These are phyloP conservation scores for Neltuma alba DNA, from an alignment of 306 rosid genomes.

Conservation along the genomic window DNA sequence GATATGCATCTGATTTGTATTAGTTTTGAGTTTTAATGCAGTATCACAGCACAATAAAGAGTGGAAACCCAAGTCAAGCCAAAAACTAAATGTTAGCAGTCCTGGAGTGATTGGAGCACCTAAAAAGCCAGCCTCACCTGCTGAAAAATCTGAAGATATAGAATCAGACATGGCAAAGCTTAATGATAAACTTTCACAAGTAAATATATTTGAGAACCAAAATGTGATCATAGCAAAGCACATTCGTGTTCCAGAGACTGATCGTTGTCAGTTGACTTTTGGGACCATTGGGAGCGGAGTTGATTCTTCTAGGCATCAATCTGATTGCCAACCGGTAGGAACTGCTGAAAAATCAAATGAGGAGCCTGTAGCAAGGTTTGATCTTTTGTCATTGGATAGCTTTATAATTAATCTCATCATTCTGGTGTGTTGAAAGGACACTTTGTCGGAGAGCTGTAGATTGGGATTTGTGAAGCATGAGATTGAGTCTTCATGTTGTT, in stretches of 20 bases:
- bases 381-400: neutral
- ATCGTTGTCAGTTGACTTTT: slow-evolving; percentile 82
- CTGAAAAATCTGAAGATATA: slow-evolving; percentile 52
- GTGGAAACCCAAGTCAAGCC: slow-evolving; percentile 97
- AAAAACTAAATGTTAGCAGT: slow-evolving; percentile 57
- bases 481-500: neutral
- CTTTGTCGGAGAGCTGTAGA: neutral
- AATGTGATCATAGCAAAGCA: slow-evolving; percentile 92
- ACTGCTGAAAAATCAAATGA: slow-evolving; percentile 54
- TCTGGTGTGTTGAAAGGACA: neutral
- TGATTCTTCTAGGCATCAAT: slow-evolving; percentile 53
- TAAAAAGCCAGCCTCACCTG: slow-evolving; percentile 59
- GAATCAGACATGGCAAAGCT: slow-evolving; percentile 59
- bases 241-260: slow-evolving; percentile 83
- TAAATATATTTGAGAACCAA: slow-evolving; percentile 61
- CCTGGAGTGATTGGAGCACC: slow-evolving; percentile 93
- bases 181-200: slow-evolving; percentile 64
- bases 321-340: slow-evolving; percentile 51
- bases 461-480: neutral
- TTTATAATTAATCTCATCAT: neutral
- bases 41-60: slow-evolving; percentile 85
- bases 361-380: slow-evolving; percentile 71
- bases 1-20: slow-evolving; percentile 32
- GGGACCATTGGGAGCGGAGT: slow-evolving; percentile 82
- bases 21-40: slow-evolving; percentile 51